These are phyloP conservation scores for Tremellales sp. DNA, from an alignment of 1,284 basidiomycete species.

Conservation along the genomic window DNA sequence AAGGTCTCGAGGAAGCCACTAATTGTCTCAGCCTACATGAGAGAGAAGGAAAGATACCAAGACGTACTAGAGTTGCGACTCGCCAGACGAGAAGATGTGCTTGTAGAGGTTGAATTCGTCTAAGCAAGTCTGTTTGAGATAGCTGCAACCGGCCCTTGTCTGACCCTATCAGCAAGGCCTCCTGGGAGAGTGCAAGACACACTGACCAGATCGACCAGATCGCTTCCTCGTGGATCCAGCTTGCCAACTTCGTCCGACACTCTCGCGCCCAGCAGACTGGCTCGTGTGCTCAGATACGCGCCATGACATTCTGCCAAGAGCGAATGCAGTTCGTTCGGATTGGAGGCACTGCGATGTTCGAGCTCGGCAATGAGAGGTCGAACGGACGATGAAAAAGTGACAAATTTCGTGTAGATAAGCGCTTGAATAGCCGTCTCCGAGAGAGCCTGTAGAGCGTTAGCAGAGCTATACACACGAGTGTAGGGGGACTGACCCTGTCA, in stretches of 20 bases:
- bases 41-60: not conserved
- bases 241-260: slow-evolving; percentile 75
- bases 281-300: slow-evolving; percentile 72
- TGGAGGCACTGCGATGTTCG: slow-evolving; percentile 63
- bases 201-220: slow-evolving; percentile 77
- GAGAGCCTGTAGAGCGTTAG: slow-evolving; percentile 55
- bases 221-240: slow-evolving; percentile 69
- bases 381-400: slow-evolving; percentile 63
- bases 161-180: slow-evolving; percentile 33
- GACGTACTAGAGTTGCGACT: slow-evolving; percentile 78
- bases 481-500: slow-evolving; percentile 58
- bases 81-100: slow-evolving; percentile 79
- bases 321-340: slow-evolving; percentile 68
- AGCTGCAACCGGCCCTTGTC: slow-evolving; percentile 84
- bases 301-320: slow-evolving; percentile 77
- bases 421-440: slow-evolving; percentile 77
- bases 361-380: slow-evolving; percentile 75
- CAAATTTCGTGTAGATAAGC: slow-evolving; percentile 82
- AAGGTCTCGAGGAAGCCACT: slow-evolving; percentile 82
- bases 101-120: slow-evolving; percentile 82
- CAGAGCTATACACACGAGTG: slow-evolving; percentile 1
- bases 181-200: not conserved
- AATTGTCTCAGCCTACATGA: slow-evolving; percentile 5
- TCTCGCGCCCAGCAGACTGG: slow-evolving; percentile 62
- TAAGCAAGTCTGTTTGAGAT: slow-evolving; percentile 79